A percentile compares a stretch with the other conserved stretches of the same genome.
phyloP scores from a whole-genome alignment of 2,329 filamentous ascomycete genomes.

The Penicillium hordei region DNA sequence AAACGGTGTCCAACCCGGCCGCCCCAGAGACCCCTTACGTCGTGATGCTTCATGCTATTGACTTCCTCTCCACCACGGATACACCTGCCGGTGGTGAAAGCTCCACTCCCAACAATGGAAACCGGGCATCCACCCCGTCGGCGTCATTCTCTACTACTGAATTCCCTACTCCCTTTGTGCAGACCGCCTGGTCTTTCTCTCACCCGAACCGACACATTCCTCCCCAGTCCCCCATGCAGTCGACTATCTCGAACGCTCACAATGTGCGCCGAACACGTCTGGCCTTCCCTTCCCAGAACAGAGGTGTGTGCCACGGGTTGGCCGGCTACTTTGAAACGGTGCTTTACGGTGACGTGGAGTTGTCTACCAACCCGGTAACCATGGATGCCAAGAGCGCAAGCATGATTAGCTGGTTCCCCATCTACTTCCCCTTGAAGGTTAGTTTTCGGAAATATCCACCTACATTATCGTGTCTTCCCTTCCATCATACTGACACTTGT shows the following conservation, averaged over 20 bases:
- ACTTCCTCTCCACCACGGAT: conserved; percentile 74
- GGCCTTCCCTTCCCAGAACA: conserved; percentile 72
- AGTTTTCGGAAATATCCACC: conserved; percentile 27
- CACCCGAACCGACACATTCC: conserved; percentile 44
- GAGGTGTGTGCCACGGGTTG: conserved; percentile 85
- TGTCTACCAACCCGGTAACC: conserved; percentile 87
- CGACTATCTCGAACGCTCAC: conserved; percentile 77
- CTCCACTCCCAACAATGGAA: conserved; percentile 22
- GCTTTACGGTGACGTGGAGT: conserved; percentile 80
- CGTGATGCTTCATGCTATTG: conserved; percentile 84
- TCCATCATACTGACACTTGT: not conserved
- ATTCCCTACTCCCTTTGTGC: conserved; percentile 39
- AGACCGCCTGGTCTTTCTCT: conserved; percentile 48
- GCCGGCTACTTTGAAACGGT: conserved; percentile 96
- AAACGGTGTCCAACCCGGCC: conserved; percentile 61
- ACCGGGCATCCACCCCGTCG: conserved; percentile 30
- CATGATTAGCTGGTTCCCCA: conserved; percentile 99
- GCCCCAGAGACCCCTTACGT: conserved; percentile 93
- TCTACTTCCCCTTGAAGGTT: conserved; percentile 95
- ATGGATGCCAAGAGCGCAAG: conserved; percentile 92
- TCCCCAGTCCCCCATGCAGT: conserved; percentile 30
- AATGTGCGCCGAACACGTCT: conserved; percentile 79
- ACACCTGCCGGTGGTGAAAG: conserved; percentile 34
- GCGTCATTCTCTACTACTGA: conserved; percentile 33
- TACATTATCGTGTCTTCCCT: not conserved